phyloP scores from a whole-genome alignment of 2,329 filamentous ascomycete genomes.

The Akanthomyces dipterigenus region DNA sequence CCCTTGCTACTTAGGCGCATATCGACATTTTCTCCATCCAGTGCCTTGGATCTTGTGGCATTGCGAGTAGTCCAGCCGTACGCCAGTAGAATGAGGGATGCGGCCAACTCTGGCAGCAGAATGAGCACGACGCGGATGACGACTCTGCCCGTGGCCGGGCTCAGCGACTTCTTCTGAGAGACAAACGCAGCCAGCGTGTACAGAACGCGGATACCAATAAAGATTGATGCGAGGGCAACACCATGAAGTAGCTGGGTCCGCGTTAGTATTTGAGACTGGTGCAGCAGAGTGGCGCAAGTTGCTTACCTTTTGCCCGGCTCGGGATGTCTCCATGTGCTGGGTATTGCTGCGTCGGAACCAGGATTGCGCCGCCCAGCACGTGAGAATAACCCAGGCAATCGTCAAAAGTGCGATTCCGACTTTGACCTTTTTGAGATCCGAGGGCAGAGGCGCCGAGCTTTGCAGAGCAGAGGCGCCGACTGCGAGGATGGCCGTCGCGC shows the following conservation, averaged over 20 bases:
- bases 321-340: neutral
- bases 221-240: neutral
- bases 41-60: neutral
- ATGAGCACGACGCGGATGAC: slow-evolving; percentile 3
- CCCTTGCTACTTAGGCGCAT: neutral
- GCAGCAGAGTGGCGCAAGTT: neutral
- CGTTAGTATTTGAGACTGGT: neutral
- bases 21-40: neutral
- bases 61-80: slow-evolving; percentile 1
- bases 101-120: slow-evolving; percentile 1
- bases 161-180: neutral
- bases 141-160: neutral
- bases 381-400: slow-evolving; percentile 1
- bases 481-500: slow-evolving; percentile 7
- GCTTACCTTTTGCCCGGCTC: slow-evolving; percentile 2
- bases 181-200: slow-evolving; percentile 10
- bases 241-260: neutral
- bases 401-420: slow-evolving; percentile 3
- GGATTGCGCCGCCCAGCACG: neutral
- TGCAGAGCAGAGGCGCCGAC: slow-evolving; percentile 7
- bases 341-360: slow-evolving; percentile 1
- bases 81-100: neutral
- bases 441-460: neutral
- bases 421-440: slow-evolving; percentile 8
- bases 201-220: slow-evolving; percentile 8